Percentiles rank a stretch among this genome's conserved stretches.
Evolutionary conservation across 2,329 filamentous ascomycete genomes (phyloP).

Genomic region (Beauveria australis): DNA sequence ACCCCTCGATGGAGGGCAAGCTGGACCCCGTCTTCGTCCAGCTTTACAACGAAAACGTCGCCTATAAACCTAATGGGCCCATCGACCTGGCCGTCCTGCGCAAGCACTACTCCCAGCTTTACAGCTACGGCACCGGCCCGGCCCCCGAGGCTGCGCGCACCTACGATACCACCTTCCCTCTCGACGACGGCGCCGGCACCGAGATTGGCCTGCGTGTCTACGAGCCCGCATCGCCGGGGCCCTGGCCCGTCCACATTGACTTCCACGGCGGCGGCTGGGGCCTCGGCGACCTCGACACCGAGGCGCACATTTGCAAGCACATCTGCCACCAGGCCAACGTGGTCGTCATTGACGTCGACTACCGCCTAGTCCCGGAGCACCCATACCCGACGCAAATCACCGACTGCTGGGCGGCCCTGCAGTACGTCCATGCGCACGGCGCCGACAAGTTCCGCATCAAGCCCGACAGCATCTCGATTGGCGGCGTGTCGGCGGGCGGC

Average conservation of each 20-base stretch:
- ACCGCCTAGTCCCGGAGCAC: conserved; percentile 42
- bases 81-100: conserved; percentile 32
- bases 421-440: conserved; percentile 29
- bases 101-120: conserved; percentile 34
- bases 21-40: conserved; percentile 39
- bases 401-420: conserved; percentile 40
- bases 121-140: conserved; percentile 35
- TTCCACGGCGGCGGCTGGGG: conserved; percentile 44
- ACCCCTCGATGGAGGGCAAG: conserved; percentile 36
- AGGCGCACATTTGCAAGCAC: conserved; percentile 40
- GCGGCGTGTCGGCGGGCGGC: conserved; percentile 38
- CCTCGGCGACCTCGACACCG: conserved; percentile 40
- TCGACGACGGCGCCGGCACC: conserved; percentile 21
- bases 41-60: conserved; percentile 39
- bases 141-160: conserved; percentile 31
- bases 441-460: conserved; percentile 29
- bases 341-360: conserved; percentile 42
- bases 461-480: conserved; percentile 30
- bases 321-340: conserved; percentile 35
- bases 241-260: conserved; percentile 40
- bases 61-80: conserved; percentile 30
- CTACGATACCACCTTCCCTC: conserved; percentile 29
- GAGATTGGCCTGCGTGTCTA: conserved; percentile 34
- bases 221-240: conserved; percentile 30
- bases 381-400: conserved; percentile 38